Evolutionary conservation across 345 rosid species (phyloP).

Genomic region (Brassica juncea): DNA sequence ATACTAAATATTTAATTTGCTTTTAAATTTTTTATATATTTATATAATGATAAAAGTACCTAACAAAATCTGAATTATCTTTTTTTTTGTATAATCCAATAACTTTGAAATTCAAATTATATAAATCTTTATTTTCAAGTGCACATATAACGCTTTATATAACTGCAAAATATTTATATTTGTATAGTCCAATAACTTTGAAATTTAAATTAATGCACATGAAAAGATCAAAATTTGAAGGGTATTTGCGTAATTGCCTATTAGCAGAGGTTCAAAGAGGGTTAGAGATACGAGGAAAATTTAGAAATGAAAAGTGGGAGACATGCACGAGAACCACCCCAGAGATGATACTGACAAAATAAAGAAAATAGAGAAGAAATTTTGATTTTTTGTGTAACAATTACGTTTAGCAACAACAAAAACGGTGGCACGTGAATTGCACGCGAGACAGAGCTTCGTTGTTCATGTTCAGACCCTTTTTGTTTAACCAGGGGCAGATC

Average conservation of each 20-base stretch:
- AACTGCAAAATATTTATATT: no score
- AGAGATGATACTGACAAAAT: conserved; percentile 31
- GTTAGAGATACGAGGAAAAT: conserved; percentile 38
- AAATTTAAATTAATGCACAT: background rate
- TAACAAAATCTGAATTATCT: no score
- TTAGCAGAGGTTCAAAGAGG: conserved; percentile 16
- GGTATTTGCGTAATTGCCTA: background rate
- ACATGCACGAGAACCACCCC: conserved; percentile 44
- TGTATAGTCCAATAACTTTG: background rate
- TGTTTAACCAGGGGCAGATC: background rate
- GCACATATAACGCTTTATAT: no score
- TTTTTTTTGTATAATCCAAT: no score
- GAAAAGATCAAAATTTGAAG: background rate
- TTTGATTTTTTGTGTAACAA: background rate
- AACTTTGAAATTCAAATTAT: no score
- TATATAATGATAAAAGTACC: no score
- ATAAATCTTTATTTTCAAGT: no score
- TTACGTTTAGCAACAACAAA: background rate
- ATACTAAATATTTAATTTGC: no score
- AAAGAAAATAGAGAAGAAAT: background rate
- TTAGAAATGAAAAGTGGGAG: conserved; percentile 43
- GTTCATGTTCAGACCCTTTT: background rate
- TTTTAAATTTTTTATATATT: no score
- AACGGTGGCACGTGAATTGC: conserved; percentile 13
- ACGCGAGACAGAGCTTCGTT: conserved; percentile 9